Evolutionary conservation across 1,284 basidiomycete species (phyloP).

Genomic region (Anthracocystis setariae): DNA sequence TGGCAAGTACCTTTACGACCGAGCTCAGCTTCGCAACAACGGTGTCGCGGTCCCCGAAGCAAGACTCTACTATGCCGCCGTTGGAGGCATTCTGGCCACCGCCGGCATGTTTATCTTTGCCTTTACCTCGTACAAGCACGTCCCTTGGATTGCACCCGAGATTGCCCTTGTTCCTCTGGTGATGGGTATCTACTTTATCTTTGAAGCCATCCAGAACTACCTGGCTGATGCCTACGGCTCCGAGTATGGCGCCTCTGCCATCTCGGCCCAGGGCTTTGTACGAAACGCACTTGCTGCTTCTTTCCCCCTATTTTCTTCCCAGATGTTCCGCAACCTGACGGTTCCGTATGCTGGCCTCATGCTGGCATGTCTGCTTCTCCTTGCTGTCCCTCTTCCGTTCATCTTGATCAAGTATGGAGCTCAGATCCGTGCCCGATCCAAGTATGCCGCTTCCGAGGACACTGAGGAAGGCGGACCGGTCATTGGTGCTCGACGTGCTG

Average conservation of each 20-base stretch:
- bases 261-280: constrained; percentile 56
- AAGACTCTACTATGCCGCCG: constrained; percentile 55
- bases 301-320: constrained; percentile 54
- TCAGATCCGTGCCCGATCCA: constrained; percentile 48
- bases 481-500: constrained; percentile 38
- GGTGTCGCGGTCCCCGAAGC: constrained; percentile 59
- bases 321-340: constrained; percentile 57
- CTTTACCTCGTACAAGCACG: constrained; percentile 56
- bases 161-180: constrained; percentile 54
- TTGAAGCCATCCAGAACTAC: constrained; percentile 57
- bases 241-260: constrained; percentile 53
- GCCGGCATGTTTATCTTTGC: constrained; percentile 61
- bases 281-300: constrained; percentile 53
- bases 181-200: constrained; percentile 59
- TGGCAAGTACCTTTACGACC: constrained; percentile 55
- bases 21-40: constrained; percentile 42
- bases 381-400: constrained; percentile 56
- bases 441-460: constrained; percentile 52
- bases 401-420: constrained; percentile 56
- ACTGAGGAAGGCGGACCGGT: constrained; percentile 38
- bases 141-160: constrained; percentile 57
- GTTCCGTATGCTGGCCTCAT: constrained; percentile 52
- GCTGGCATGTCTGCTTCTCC: constrained; percentile 44
- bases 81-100: constrained; percentile 49
- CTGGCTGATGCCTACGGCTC: constrained; percentile 48